Evolutionary conservation across 2,329 filamentous ascomycete genomes (phyloP).

Genomic region (Neonectria ditissima): DNA sequence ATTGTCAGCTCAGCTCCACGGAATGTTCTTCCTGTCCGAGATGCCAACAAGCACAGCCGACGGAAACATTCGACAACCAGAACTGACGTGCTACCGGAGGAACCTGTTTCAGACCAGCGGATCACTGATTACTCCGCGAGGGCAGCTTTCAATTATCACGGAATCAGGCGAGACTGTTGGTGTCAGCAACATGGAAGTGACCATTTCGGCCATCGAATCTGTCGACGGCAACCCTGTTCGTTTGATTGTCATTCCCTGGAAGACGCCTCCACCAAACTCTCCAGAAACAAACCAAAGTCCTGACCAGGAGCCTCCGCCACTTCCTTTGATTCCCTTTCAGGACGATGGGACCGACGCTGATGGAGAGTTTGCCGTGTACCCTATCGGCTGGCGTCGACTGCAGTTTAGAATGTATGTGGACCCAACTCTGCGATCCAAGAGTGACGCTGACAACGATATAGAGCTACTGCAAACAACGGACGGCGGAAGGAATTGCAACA

Average conservation of each 20-base stretch:
- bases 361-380: slow-evolving; percentile 88
- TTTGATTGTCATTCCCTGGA: slow-evolving; percentile 97
- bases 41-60: slow-evolving; percentile 74
- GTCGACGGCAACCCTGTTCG: slow-evolving; percentile 93
- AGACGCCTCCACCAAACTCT: slow-evolving; percentile 86
- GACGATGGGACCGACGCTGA: slow-evolving; percentile 71
- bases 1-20: slow-evolving; percentile 79
- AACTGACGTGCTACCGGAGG: slow-evolving; percentile 94
- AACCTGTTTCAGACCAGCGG: slow-evolving; percentile 98
- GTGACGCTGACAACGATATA: slow-evolving; percentile 44
- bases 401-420: slow-evolving; percentile 83
- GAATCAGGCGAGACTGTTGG: slow-evolving; percentile 87
- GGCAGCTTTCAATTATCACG: slow-evolving; percentile 82
- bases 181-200: slow-evolving; percentile 85
- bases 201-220: slow-evolving; percentile 92
- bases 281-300: slow-evolving; percentile 71
- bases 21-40: slow-evolving; percentile 90
- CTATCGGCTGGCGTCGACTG: slow-evolving; percentile 92
- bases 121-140: slow-evolving; percentile 82
- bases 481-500: slow-evolving; percentile 95
- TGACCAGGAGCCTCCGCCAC: slow-evolving; percentile 88
- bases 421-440: neutral
- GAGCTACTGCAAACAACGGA: slow-evolving; percentile 96
- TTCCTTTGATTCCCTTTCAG: slow-evolving; percentile 77
- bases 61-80: slow-evolving; percentile 73